Evolutionary conservation across 2,329 filamentous ascomycete genomes (phyloP), one percentile per base, ranked within the genome.

Genomic region (Penicillium sp.): DNA sequence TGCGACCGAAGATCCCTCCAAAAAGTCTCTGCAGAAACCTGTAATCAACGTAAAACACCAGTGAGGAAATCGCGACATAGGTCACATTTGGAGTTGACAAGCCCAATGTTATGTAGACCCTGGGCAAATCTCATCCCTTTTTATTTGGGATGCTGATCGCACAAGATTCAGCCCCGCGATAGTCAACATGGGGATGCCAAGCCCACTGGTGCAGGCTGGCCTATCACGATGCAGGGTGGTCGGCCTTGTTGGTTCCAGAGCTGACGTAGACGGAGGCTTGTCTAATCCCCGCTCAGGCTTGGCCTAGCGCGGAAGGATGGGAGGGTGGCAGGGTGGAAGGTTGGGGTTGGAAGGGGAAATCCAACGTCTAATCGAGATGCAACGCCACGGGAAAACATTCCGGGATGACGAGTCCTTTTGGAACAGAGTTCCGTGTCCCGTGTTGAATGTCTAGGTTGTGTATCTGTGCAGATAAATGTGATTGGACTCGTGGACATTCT

Each of bases 371-470:
- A 26, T 51, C 18, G n/a, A 45, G 46, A 50, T 56, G 44, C 48
- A 50, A 55, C 49, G 46, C 56, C 48, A 41, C 43, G 51, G 49
- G 45, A 50, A 26, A 45, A 48, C 54, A 59, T 61, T 59, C 57
- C 57, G 54, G 45, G 59, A 47, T 59, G 59, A 57, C 59, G 57
- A 61, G 52, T 59, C 47, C 51, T 46, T 44, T 51, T 49, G 48
- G 35, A 51, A 49, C 33, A 57, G 49, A 57, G 33, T 46, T 56
- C 56, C 49, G 45, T 43, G 18, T 41, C 25, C 31, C 20, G 15
- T 33, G 40, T 14, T 8, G 41, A 25, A 43, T 18, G 41, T 29
- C 42, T 18, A n/a, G 8, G 6, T 29, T 11, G n/a, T 6, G 22
- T 25, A 20, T 44, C 14, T 40, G 18, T 22, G 18, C 18, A 11